phyloP scores from a whole-genome alignment of 768 basidiomycete genomes.

The Amyloporia xantha region DNA sequence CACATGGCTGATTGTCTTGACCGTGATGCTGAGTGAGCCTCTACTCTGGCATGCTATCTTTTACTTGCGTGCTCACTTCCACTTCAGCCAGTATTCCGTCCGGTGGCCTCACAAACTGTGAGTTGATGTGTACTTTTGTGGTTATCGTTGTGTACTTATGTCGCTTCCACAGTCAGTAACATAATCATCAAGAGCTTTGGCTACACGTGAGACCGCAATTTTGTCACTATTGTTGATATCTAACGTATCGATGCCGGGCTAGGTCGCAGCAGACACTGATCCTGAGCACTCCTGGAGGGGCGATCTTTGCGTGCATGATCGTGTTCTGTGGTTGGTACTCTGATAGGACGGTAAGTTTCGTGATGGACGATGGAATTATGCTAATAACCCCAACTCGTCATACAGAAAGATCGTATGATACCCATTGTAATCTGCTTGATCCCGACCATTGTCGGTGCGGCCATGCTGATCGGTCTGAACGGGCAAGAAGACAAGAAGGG shows the following conservation, averaged over 20 bases:
- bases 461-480: constrained; percentile 41
- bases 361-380: neutral
- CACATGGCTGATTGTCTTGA: constrained; percentile 57
- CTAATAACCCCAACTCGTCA: neutral
- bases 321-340: constrained; percentile 59
- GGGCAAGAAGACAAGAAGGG: constrained; percentile 40
- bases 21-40: constrained; percentile 49
- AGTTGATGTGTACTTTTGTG: constrained; percentile 15
- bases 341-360: constrained; percentile 45
- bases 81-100: constrained; percentile 56
- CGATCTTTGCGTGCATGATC: constrained; percentile 36
- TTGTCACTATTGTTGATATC: neutral
- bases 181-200: constrained; percentile 58
- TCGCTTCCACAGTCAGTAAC: constrained; percentile 45
- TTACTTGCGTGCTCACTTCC: constrained; percentile 6
- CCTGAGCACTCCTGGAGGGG: constrained; percentile 49
- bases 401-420: constrained; percentile 50
- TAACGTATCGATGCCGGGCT: neutral
- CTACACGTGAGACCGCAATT: constrained; percentile 41
- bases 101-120: constrained; percentile 58
- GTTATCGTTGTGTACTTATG: constrained; percentile 2
- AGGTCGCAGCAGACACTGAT: constrained; percentile 59
- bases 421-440: constrained; percentile 53
- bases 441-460: constrained; percentile 52
- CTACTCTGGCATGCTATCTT: neutral